phyloP scores from a whole-genome alignment of 192 early-diverging fungal species.

The Coemansia sp. region DNA sequence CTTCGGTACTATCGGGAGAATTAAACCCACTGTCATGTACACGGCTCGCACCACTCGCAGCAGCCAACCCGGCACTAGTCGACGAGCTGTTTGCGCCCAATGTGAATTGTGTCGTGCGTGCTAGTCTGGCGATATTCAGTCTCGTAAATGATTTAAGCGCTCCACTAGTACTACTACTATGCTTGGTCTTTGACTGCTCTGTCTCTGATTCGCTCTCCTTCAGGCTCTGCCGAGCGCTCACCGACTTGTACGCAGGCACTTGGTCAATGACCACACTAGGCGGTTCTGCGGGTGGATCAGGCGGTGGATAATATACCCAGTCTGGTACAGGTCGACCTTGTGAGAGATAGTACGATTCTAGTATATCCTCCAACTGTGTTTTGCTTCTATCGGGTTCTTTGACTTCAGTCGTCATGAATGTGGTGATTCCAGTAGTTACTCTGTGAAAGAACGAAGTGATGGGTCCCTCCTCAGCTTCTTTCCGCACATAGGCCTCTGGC shows the following conservation, averaged over 20 bases:
- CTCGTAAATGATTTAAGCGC: conserved; percentile 26
- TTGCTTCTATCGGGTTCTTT: conserved; percentile 14
- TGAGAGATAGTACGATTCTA: conserved; percentile 45
- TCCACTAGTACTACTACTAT: conserved; percentile 17
- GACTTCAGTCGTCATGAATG: conserved; percentile 30
- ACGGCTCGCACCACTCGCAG: not conserved
- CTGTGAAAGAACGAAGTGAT: conserved; percentile 29
- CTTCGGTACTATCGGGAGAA: not conserved
- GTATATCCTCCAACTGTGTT: conserved; percentile 53
- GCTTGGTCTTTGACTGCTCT: not conserved
- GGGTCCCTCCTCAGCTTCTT: conserved; percentile 3
- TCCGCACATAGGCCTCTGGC: not conserved
- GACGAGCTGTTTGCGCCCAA: conserved; percentile 11
- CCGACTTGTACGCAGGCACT: not conserved
- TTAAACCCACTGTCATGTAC: conserved; percentile 19
- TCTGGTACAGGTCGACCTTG: conserved; percentile 38
- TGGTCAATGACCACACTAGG: not conserved
- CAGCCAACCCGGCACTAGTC: not conserved
- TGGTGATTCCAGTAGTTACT: conserved; percentile 18
- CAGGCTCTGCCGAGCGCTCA: not conserved
- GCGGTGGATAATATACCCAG: conserved; percentile 47
- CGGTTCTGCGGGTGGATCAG: conserved; percentile 27
- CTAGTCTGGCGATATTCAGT: conserved; percentile 33
- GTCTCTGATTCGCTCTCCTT: not conserved
- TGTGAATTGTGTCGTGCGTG: conserved; percentile 13